Percentiles rank a stretch among this genome's conserved stretches.
Evolutionary conservation across 768 basidiomycete genomes (phyloP).

Genomic region (Lentinula sp.): DNA sequence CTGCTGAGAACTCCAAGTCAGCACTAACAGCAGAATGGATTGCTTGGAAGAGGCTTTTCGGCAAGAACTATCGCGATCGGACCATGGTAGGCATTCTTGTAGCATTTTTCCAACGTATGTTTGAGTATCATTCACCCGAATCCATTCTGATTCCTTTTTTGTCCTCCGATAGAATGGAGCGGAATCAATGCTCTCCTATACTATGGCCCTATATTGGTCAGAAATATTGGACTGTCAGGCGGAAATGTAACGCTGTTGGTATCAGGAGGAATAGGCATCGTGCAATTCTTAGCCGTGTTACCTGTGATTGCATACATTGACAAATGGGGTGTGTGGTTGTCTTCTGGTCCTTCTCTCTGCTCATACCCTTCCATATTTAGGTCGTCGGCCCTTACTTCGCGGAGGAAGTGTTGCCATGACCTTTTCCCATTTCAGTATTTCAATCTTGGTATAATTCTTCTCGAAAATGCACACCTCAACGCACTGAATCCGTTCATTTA

Average conservation of each 20-base stretch:
- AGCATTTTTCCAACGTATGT: conserved; percentile 81
- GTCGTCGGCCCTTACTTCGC: conserved; percentile 61
- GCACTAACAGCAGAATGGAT: conserved; percentile 26
- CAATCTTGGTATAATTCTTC: conserved; percentile 43
- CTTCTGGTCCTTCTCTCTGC: neutral
- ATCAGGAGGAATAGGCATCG: conserved; percentile 73
- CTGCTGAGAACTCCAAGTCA: conserved; percentile 13
- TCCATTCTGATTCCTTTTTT: neutral
- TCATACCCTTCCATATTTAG: conserved; percentile 14
- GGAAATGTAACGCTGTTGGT: conserved; percentile 58
- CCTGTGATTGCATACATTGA: conserved; percentile 74
- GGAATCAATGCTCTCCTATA: conserved; percentile 83
- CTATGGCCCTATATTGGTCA: conserved; percentile 72
- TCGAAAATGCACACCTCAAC: neutral
- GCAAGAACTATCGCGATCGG: conserved; percentile 45
- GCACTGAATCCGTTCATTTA: neutral
- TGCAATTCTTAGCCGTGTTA: conserved; percentile 70
- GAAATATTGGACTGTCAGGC: conserved; percentile 55
- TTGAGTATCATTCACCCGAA: conserved; percentile 15
- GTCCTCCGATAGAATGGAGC: conserved; percentile 59
- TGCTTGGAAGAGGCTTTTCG: conserved; percentile 55
- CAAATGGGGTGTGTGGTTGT: conserved; percentile 37
- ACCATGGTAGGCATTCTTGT: conserved; percentile 68
- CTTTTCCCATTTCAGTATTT: conserved; percentile 57
- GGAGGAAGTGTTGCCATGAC: conserved; percentile 63